These are phyloP conservation scores for Ustulina deusta DNA, from an alignment of 2,329 filamentous ascomycete genomes.

Conservation along the genomic window DNA sequence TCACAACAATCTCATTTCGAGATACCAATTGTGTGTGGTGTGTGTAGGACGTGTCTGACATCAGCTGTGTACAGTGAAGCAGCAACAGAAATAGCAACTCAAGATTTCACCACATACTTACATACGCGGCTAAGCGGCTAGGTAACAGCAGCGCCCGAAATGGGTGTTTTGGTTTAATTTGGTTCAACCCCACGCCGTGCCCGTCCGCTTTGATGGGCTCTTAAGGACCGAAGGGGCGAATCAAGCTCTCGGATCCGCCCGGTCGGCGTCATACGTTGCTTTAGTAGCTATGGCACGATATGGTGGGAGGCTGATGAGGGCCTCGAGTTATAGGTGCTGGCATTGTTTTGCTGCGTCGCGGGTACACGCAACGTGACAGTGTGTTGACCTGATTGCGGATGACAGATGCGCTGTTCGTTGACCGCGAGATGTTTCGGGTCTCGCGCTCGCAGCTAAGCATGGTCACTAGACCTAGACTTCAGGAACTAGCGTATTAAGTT, in stretches of 20 bases:
- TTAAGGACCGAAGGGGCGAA: neutral
- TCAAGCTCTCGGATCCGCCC: slow-evolving; percentile 14
- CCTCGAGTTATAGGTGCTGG: neutral
- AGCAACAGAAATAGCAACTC: neutral
- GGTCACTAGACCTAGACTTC: neutral
- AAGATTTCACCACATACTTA: neutral
- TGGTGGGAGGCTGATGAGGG: neutral
- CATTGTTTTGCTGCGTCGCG: neutral
- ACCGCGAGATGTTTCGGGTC: neutral
- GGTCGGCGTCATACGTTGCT: slow-evolving; percentile 15
- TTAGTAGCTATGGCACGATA: neutral
- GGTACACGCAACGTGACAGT: neutral
- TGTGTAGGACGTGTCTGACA: slow-evolving; percentile 8
- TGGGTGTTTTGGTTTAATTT: neutral
- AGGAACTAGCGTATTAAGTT: neutral
- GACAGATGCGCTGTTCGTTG: neutral
- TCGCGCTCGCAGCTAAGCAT: neutral
- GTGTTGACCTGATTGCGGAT: neutral
- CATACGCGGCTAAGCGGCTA: neutral
- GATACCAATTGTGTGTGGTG: neutral
- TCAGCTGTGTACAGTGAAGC: neutral
- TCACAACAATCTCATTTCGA: neutral
- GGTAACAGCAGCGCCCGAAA: neutral
- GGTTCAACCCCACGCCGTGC: slow-evolving; percentile 4
- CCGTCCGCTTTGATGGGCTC: slow-evolving; percentile 1